These are phyloP conservation scores for Pleurotus djamor DNA, from an alignment of 768 basidiomycete genomes.

Conservation along the genomic window DNA sequence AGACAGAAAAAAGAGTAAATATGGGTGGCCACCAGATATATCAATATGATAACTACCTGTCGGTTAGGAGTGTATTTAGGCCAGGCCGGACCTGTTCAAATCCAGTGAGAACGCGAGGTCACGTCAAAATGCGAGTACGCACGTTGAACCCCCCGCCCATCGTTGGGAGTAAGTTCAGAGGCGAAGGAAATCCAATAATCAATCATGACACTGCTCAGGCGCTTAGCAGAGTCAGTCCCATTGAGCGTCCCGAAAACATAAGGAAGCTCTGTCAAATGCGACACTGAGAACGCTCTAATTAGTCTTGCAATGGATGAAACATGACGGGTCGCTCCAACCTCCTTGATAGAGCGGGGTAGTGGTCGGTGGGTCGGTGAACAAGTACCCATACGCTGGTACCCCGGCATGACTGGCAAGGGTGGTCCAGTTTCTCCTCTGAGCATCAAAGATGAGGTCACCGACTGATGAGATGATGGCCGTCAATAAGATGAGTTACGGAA, in stretches of 20 bases:
- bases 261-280: constrained; percentile 24
- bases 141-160: constrained; percentile 27
- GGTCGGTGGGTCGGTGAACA: constrained; percentile 31
- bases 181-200: constrained; percentile 49
- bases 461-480: constrained; percentile 7
- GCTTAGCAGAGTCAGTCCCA: constrained; percentile 13
- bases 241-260: constrained; percentile 25
- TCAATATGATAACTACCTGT: too few relatives aligned
- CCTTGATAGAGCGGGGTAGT: constrained; percentile 3
- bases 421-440: constrained; percentile 29
- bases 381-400: constrained; percentile 31
- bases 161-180: constrained; percentile 40
- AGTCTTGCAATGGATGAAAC: neutral
- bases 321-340: neutral
- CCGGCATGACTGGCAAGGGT: constrained; percentile 27
- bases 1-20: too few relatives aligned
- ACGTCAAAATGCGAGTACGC: too few relatives aligned
- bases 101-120: too few relatives aligned
- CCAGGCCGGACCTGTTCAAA: too few relatives aligned
- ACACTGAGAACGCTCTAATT: constrained; percentile 14
- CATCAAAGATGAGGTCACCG: constrained; percentile 33
- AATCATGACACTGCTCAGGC: constrained; percentile 31
- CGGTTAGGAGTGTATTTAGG: too few relatives aligned
- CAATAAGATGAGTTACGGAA: neutral
- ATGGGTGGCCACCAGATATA: too few relatives aligned